Conservation (phyloP, 805 yeast genomes). For the Lipomyces spencermartinsiae region DNA sequence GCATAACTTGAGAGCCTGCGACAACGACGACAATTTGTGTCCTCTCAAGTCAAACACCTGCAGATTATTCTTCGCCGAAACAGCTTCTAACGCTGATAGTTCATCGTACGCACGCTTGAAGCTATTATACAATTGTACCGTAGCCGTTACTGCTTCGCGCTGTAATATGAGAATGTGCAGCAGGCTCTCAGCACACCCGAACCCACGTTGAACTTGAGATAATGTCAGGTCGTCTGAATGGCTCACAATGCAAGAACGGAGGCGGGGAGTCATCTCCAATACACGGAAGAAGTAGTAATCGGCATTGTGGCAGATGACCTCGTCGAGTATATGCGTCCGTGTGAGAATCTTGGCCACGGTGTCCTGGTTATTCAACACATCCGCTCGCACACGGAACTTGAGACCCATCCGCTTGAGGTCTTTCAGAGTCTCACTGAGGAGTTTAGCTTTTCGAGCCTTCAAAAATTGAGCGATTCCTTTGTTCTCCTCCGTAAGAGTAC, state of each 20-base stretch:
- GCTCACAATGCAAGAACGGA: slow-evolving; percentile 66
- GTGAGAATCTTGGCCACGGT: slow-evolving; percentile 70
- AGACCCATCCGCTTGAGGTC: slow-evolving; percentile 81
- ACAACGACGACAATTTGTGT: neutral
- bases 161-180: slow-evolving; percentile 58
- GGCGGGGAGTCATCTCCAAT: slow-evolving; percentile 79
- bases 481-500: slow-evolving; percentile 68
- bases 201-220: slow-evolving; percentile 73
- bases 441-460: slow-evolving; percentile 78
- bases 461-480: slow-evolving; percentile 73
- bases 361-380: slow-evolving; percentile 65
- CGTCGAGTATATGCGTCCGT: slow-evolving; percentile 55
- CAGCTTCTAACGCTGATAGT: neutral
- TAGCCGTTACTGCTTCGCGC: slow-evolving; percentile 27
- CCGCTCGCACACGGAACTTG: slow-evolving; percentile 67
- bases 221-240: slow-evolving; percentile 78
- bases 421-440: slow-evolving; percentile 76
- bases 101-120: slow-evolving; percentile 4
- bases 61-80: slow-evolving; percentile 7
- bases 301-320: slow-evolving; percentile 48
- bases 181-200: slow-evolving; percentile 77
- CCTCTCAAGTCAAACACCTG: slow-evolving; percentile 11
- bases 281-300: slow-evolving; percentile 69
- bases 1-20: slow-evolving; percentile 7
- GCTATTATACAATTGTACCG: neutral